These are phyloP conservation scores for Hirschioporus abietinus DNA, from an alignment of 768 basidiomycete genomes.

Conservation along the genomic window DNA sequence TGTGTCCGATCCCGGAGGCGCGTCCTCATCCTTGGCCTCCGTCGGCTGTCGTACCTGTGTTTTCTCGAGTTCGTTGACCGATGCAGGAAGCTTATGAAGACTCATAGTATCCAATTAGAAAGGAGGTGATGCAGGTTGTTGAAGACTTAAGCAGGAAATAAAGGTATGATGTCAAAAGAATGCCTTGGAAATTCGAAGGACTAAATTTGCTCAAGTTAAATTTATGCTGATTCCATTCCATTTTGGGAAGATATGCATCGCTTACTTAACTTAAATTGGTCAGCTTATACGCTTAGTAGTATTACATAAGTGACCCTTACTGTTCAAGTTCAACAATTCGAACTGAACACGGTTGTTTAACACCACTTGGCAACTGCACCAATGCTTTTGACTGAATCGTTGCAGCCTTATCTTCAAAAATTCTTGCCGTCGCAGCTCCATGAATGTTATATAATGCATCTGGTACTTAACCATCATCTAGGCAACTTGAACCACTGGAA, in stretches of 20 bases:
- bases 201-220: neutral
- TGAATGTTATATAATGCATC: too few relatives aligned
- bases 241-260: neutral
- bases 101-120: neutral
- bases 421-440: too few relatives aligned
- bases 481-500: too few relatives aligned
- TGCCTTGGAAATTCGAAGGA: neutral
- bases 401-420: too few relatives aligned
- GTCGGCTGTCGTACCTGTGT: neutral
- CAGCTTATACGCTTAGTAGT: too few relatives aligned
- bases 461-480: too few relatives aligned
- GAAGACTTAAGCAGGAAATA: neutral
- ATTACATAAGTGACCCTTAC: too few relatives aligned
- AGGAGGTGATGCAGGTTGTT: neutral
- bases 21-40: neutral
- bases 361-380: too few relatives aligned
- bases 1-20: neutral
- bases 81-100: constrained; percentile 2
- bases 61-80: constrained; percentile 1
- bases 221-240: neutral
- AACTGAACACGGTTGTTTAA: too few relatives aligned
- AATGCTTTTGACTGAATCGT: too few relatives aligned
- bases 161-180: neutral
- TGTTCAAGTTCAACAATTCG: too few relatives aligned
- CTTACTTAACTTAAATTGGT: too few relatives aligned